Percentiles rank a stretch among this genome's conserved stretches.
Conservation (phyloP, 192 early-diverging fungal species). For the Spizellomyces punctatus region DNA sequence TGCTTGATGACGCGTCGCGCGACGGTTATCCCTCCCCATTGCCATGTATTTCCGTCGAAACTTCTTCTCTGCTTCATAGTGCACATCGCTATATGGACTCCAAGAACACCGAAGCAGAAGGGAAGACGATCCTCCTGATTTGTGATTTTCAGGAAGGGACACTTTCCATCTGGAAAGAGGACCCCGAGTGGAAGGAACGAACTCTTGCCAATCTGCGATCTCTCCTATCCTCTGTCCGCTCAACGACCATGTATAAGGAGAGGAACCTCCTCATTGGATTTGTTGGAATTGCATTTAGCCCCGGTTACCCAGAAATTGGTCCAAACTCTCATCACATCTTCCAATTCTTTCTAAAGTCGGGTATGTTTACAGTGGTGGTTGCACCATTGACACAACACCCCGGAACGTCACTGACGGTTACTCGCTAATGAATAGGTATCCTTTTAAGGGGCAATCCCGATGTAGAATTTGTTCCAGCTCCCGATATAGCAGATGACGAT, state of each 20-base stretch:
- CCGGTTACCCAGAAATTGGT: neutral
- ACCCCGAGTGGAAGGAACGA: neutral
- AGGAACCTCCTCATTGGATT: neutral
- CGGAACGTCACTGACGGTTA: too few species aligned
- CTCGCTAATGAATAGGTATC: too few species aligned
- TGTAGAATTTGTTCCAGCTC: neutral
- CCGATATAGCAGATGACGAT: neutral
- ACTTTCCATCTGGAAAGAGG: neutral
- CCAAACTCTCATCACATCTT: neutral
- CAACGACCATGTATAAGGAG: neutral
- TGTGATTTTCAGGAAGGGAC: conserved; percentile 1
- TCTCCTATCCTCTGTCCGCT: neutral
- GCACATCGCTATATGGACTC: too few species aligned
- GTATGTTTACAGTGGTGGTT: neutral
- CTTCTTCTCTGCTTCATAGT: too few species aligned
- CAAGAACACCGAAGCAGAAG: neutral
- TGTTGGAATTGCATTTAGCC: neutral
- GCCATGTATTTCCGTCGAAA: too few species aligned
- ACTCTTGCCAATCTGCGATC: neutral
- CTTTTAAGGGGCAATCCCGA: neutral
- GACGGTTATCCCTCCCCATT: too few species aligned
- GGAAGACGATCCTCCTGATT: neutral
- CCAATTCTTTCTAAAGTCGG: neutral
- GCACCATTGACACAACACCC: too few species aligned
- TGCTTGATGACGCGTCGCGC: too few species aligned